phyloP scores from a whole-genome alignment of 495 filamentous ascomycete genomes.

The Xylaria flabelliformis region DNA sequence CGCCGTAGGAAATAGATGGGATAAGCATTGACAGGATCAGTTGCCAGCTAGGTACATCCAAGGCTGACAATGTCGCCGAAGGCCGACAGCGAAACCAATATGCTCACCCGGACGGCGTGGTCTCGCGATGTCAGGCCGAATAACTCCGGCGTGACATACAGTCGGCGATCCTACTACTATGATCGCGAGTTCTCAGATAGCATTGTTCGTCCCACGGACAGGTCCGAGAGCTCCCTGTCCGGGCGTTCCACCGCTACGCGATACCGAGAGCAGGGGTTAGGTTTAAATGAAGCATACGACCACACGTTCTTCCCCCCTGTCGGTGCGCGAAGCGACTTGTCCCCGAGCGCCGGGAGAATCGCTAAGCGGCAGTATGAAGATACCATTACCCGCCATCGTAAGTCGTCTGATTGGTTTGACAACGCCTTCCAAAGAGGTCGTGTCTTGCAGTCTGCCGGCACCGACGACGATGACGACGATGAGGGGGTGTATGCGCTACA shows the following conservation, averaged over 20 bases:
- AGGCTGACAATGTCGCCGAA: slow-evolving; percentile 17
- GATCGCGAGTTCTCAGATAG: slow-evolving; percentile 22
- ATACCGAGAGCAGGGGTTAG: not conserved
- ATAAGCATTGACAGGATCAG: not conserved
- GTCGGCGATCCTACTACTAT: slow-evolving; percentile 3
- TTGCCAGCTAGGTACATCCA: not conserved
- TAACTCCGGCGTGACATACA: slow-evolving; percentile 9
- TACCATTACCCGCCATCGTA: not conserved
- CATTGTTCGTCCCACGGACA: slow-evolving; percentile 11
- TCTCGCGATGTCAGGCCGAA: slow-evolving; percentile 11
- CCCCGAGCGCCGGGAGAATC: not conserved
- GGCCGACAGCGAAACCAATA: not conserved
- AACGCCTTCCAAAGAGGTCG: not conserved
- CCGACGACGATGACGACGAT: not conserved
- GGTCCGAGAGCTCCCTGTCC: not conserved
- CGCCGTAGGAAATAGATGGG: not conserved
- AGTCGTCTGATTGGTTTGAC: not conserved
- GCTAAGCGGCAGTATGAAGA: not conserved
- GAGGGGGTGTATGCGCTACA: not conserved
- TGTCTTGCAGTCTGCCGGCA: not conserved
- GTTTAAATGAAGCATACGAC: not conserved
- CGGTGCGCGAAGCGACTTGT: not conserved
- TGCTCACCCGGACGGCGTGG: slow-evolving; percentile 15
- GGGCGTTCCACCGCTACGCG: not conserved
- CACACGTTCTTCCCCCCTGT: not conserved